phyloP scores from a whole-genome alignment of 1,139 yeast genomes.

The Lodderomyces jiufengensis region DNA sequence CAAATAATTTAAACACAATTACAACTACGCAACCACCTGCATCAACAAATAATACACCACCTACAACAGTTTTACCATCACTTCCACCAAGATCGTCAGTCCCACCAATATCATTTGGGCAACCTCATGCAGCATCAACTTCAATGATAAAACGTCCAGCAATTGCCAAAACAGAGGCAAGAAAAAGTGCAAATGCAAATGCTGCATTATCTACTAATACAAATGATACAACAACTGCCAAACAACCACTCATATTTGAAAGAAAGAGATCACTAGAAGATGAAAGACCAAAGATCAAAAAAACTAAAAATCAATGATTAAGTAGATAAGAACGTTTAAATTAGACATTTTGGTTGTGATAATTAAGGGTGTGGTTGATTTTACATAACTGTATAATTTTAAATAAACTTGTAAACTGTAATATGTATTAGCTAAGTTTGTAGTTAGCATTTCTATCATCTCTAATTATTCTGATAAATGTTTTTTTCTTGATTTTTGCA shows the following conservation, averaged over 20 bases:
- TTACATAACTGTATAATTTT: too few relatives aligned
- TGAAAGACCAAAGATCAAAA: conserved; percentile 6
- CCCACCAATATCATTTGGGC: conserved; percentile 22
- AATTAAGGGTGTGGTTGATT: too few relatives aligned
- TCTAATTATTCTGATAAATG: too few relatives aligned
- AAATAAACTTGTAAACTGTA: too few relatives aligned
- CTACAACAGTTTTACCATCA: conserved; percentile 24
- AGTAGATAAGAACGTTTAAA: too few relatives aligned
- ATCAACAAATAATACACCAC: conserved; percentile 11
- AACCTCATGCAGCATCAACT: conserved; percentile 24
- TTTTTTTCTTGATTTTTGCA: too few relatives aligned
- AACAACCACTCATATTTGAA: too few relatives aligned
- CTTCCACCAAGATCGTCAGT: conserved; percentile 21
- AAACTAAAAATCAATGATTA: conserved; percentile 4
- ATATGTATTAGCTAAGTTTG: too few relatives aligned
- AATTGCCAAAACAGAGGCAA: conserved; percentile 13
- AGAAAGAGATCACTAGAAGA: conserved; percentile 4
- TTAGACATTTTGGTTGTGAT: too few relatives aligned
- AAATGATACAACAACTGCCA: conserved; percentile 12
- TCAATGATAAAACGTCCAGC: conserved; percentile 32
- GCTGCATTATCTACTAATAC: too few relatives aligned
- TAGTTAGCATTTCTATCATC: too few relatives aligned
- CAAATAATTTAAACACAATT: not conserved
- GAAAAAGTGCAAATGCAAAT: conserved; percentile 6
- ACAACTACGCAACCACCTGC: conserved; percentile 2